Evolutionary conservation across 1,139 yeast species (phyloP), one percentile per base, ranked within the genome.

Genomic region (Komagataea norvegica): DNA sequence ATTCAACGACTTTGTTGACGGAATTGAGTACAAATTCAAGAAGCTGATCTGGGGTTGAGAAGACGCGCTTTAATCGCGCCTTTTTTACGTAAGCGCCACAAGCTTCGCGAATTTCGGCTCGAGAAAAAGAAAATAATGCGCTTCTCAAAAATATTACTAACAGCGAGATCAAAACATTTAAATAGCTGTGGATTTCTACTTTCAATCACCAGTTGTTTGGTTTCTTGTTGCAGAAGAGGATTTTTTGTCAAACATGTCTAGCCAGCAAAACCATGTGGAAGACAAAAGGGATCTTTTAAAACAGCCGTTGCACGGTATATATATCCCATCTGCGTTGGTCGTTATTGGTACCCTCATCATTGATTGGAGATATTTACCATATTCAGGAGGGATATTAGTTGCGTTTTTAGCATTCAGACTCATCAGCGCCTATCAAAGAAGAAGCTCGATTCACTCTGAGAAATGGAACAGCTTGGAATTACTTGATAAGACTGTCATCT

Each of bases 301-400:
- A 54, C 70, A 75, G 41, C 86, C 88, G 8, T 59, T 82, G 33
- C 91, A 83, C 55, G 86, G 87, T 31, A 73, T 83, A 35, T 77
- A 74, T 54, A 82, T 83, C 45, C 93, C 93, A 6, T 61, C 72
- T 24, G 74, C 65, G 2, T 67, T 83, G 38, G 68, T 82, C 39
- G 41, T 80, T n/a, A 68, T 70, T 28, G 93, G 93, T 20, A 70
- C 80, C 7, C 59, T 66, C 25, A 68, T 82, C 48, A 65, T 80
- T 44, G 76, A 77, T 34, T 63, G 59, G 45, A 64, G 64, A 29
- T 72, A 71, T 54, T 14, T 63, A 44, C 62, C 80, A 8, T 71
- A 75, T 52, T 66, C 72, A 29, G 48, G 75, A 36, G 62, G 66
- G 3, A 60, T 79, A 29, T 61, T 77, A 25, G 67, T 63, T 7